Evolutionary conservation across 1,284 basidiomycete species (phyloP).

Genomic region (Porodaedalea pini): DNA sequence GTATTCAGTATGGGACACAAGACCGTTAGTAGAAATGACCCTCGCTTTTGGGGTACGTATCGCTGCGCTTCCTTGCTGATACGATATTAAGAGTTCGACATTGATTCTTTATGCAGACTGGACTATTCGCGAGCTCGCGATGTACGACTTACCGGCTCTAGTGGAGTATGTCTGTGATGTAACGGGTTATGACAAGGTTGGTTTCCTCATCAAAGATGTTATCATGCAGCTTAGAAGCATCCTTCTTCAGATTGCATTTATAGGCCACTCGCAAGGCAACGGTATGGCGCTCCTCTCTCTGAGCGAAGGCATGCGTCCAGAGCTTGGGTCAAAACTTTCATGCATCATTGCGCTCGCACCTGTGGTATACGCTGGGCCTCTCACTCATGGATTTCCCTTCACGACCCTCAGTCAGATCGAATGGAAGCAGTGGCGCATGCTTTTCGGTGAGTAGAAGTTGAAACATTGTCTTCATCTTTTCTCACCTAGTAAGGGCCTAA

Average conservation of each 20-base stretch:
- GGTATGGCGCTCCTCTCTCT: constrained; percentile 51
- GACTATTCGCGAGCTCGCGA: constrained; percentile 57
- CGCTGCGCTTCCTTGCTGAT: constrained; percentile 1
- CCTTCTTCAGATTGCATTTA: constrained; percentile 54
- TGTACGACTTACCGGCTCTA: constrained; percentile 58
- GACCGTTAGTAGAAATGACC: constrained; percentile 43
- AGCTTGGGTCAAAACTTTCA: constrained; percentile 49
- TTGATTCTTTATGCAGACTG: constrained; percentile 38
- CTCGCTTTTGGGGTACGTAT: constrained; percentile 53
- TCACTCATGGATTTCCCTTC: constrained; percentile 57
- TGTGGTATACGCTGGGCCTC: constrained; percentile 56
- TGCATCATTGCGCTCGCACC: constrained; percentile 58
- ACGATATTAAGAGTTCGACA: constrained; percentile 1
- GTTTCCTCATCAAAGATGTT: no score
- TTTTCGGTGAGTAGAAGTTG: constrained; percentile 39
- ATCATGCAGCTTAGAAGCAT: no score
- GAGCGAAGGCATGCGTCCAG: constrained; percentile 53
- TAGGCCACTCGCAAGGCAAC: constrained; percentile 62
- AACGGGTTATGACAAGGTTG: constrained; percentile 51
- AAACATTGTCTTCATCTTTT: no score
- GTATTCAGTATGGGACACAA: constrained; percentile 61
- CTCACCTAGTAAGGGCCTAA: neutral
- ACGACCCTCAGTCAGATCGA: constrained; percentile 44
- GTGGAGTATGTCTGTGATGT: constrained; percentile 53
- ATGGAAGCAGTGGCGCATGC: constrained; percentile 50